These are phyloP conservation scores for Echeveria elegans DNA, from an alignment of 164 flowering plant genomes.

Conservation along the genomic window DNA sequence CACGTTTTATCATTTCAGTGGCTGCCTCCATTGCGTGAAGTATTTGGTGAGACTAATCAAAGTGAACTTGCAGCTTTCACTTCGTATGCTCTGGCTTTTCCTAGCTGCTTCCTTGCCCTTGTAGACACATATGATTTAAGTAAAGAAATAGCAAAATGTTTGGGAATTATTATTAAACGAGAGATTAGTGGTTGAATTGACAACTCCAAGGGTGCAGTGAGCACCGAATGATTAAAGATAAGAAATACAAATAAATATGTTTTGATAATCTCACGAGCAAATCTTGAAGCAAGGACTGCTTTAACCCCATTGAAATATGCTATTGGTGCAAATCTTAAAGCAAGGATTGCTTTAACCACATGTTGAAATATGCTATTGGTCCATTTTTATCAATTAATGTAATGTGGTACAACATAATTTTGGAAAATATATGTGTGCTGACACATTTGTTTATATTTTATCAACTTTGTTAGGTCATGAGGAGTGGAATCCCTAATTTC, in stretches of 20 bases:
- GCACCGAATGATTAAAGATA: not conserved
- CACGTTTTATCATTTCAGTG: constrained; percentile 32
- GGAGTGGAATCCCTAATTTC: constrained; percentile 94
- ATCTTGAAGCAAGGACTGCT: not conserved
- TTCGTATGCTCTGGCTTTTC: constrained; percentile 96
- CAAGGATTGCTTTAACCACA: not conserved
- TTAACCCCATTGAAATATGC: not conserved
- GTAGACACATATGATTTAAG: constrained; percentile 99
- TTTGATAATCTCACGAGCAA: not conserved
- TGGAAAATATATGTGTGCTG: not conserved
- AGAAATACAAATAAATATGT: not conserved
- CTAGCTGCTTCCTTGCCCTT: constrained; percentile 72
- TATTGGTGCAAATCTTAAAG: not conserved
- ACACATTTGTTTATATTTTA: not conserved
- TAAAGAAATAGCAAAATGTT: constrained; percentile 7
- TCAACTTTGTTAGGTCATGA: constrained; percentile 56
- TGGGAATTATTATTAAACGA: not conserved
- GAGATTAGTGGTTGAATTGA: too few species aligned
- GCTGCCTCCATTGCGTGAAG: constrained; percentile 44
- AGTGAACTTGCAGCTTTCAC: constrained; percentile 96
- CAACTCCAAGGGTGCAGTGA: too few species aligned
- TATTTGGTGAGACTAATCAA: constrained; percentile 89
- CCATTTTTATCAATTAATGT: not conserved
- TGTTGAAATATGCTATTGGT: not conserved
- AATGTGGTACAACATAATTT: not conserved